Evolutionary conservation across 331 rosid genomes (phyloP), one percentile per base, ranked within the genome.

Genomic region (Erythrophleum ivorense): DNA sequence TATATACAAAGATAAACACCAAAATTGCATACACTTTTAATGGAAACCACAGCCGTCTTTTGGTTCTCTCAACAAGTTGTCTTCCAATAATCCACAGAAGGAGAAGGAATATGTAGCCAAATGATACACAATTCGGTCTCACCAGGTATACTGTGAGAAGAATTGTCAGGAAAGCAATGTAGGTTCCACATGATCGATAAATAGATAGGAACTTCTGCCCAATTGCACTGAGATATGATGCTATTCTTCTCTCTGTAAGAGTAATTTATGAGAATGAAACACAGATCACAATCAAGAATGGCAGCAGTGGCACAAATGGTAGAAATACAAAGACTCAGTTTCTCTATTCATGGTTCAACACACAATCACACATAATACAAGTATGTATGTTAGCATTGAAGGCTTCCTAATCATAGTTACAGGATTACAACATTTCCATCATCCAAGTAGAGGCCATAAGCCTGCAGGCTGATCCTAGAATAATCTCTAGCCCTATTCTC

Each of bases 51-150:
- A 92, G 92, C 80, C 89, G 92, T 74, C 84, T 88, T 84, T 96
- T 91, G 12, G 99, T 86, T 80, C 92, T 88, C 91, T 86, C 98
- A 76, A 92, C 97, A 49, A 94, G 92, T 81, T 96, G 99, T 73
- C 99, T 88, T 87, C 98, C 97, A 83, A 82, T 94, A 80, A 94
- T 94, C 99, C 99, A 96, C 71, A 94, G 76, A 73, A 96, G 98
- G 69, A 96, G 97, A 76, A 96, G 97, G 82, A 91, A 91, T 81
- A 94, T 49, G 89, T 87, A 96, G 49, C 99, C 99, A 68, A 92
- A 91, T 65, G 99, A 91, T 80, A 87, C 59, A 76, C 85, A 85
- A 87, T 96, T 96, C 19, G 99, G 99, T 79, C 89, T 94, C 90
- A 92, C 97, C 79, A 87, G 84, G 89, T 88, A 96, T 33, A 96